These are phyloP conservation scores for Aegilops bicornis DNA, from an alignment of 176 grass and related monocot genomes.

Conservation along the genomic window DNA sequence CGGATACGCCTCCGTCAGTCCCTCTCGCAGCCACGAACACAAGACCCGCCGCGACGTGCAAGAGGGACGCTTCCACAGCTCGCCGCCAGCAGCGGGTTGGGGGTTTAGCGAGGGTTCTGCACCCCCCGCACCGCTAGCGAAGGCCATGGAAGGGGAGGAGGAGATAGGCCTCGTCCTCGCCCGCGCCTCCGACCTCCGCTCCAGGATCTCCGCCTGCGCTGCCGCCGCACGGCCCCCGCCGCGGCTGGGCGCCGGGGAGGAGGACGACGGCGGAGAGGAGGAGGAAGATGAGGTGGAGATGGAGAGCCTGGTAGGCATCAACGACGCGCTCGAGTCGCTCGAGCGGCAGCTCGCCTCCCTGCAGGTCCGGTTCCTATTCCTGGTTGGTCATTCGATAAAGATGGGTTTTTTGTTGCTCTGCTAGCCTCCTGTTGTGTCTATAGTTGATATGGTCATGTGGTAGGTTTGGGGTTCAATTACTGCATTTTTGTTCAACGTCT, in stretches of 20 bases:
- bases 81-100: neutral
- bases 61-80: neutral
- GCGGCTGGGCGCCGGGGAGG: constrained; percentile 16
- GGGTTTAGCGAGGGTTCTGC: constrained; percentile 44
- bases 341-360: constrained; percentile 80
- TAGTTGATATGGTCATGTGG: neutral
- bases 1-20: constrained; percentile 38
- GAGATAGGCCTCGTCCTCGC: constrained; percentile 85
- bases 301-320: constrained; percentile 56
- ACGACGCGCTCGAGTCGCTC: constrained; percentile 70
- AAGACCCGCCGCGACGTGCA: neutral
- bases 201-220: constrained; percentile 66
- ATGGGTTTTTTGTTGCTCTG: neutral
- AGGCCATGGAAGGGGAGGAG: constrained; percentile 76
- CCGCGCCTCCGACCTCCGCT: constrained; percentile 67
- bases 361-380: constrained; percentile 44
- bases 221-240: neutral
- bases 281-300: constrained; percentile 32
- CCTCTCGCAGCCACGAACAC: constrained; percentile 29
- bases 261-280: neutral
- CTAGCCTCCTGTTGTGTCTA: neutral
- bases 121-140: neutral
- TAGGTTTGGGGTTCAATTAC: neutral
- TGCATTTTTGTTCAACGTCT: neutral
- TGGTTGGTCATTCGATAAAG: neutral